Conservation (phyloP, 2,329 filamentous ascomycete genomes). For the Epichloe sylvatica region DNA sequence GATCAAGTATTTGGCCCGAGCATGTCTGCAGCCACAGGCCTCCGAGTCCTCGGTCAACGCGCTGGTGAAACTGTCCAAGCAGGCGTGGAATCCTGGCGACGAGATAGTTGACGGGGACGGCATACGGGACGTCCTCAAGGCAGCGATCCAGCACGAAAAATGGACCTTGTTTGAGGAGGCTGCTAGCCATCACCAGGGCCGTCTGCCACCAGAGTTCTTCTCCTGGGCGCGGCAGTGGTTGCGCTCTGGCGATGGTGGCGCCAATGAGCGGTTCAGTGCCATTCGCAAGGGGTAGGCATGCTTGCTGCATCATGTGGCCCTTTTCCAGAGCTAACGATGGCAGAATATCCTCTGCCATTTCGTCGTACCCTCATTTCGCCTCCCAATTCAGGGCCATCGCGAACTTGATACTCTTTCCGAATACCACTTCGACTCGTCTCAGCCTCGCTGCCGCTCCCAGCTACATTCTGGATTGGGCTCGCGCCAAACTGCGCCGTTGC, state of each 20-base stretch:
- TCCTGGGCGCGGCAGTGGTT: constrained; percentile 7
- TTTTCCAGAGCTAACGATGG: constrained; percentile 1
- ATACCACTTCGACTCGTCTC: not conserved
- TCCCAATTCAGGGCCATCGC: constrained; percentile 2
- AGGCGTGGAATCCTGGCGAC: not conserved
- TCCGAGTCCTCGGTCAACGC: not conserved
- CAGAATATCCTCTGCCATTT: constrained; percentile 6
- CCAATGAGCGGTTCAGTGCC: constrained; percentile 1
- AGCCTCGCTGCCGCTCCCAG: not conserved
- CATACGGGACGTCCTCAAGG: constrained; percentile 6
- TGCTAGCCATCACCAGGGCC: not conserved
- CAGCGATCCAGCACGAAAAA: constrained; percentile 1
- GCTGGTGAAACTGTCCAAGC: constrained; percentile 2
- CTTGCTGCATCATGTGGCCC: not conserved
- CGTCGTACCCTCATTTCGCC: constrained; percentile 2
- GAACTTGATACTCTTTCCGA: constrained; percentile 3
- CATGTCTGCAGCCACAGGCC: constrained; percentile 1
- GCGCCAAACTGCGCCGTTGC: not conserved
- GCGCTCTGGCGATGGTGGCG: not conserved
- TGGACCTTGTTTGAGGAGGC: constrained; percentile 5
- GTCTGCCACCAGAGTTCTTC: constrained; percentile 5
- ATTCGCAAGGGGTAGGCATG: constrained; percentile 2
- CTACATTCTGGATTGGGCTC: constrained; percentile 8
- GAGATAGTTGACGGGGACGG: not conserved
- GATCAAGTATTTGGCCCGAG: constrained; percentile 6